Conservation (phyloP, 2,329 filamentous ascomycete species). For the Hymenoscyphus albidus region DNA sequence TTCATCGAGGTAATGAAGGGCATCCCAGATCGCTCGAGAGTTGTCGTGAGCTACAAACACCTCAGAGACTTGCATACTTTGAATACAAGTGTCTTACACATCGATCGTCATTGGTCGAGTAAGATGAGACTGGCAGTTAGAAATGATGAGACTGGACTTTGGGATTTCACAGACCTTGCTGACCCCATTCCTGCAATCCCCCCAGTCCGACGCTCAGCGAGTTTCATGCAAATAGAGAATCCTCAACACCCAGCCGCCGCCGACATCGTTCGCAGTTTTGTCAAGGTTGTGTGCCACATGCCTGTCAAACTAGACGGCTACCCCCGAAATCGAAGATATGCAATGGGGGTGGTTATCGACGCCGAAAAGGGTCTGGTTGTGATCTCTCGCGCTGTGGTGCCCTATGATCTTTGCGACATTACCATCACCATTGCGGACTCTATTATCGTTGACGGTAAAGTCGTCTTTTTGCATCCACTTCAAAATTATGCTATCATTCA, state of each 20-base stretch:
- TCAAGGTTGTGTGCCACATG: conserved; percentile 88
- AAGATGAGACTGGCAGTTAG: conserved; percentile 91
- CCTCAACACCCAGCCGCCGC: conserved; percentile 86
- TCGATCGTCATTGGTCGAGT: conserved; percentile 92
- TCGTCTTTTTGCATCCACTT: conserved; percentile 91
- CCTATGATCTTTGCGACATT: conserved; percentile 95
- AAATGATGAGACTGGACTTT: conserved; percentile 85
- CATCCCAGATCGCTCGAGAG: conserved; percentile 77
- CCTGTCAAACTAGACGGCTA: conserved; percentile 97
- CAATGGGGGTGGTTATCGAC: conserved; percentile 95
- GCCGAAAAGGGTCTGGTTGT: conserved; percentile 93
- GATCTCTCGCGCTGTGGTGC: conserved; percentile 89
- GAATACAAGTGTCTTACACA: conserved; percentile 85
- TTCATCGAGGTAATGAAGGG: conserved; percentile 88
- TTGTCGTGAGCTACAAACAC: conserved; percentile 95
- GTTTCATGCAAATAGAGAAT: conserved; percentile 89
- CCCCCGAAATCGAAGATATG: conserved; percentile 88
- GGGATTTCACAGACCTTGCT: conserved; percentile 88
- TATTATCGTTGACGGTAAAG: conserved; percentile 88
- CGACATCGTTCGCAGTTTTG: conserved; percentile 90
- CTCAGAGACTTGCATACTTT: conserved; percentile 90
- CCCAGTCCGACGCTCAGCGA: conserved; percentile 71
- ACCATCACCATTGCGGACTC: conserved; percentile 95
- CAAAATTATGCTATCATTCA: conserved; percentile 96
- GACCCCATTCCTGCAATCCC: conserved; percentile 73